Base-by-base conservation (phyloP, 2,329 filamentous ascomycete species). In the Apiospora marii region DNA sequence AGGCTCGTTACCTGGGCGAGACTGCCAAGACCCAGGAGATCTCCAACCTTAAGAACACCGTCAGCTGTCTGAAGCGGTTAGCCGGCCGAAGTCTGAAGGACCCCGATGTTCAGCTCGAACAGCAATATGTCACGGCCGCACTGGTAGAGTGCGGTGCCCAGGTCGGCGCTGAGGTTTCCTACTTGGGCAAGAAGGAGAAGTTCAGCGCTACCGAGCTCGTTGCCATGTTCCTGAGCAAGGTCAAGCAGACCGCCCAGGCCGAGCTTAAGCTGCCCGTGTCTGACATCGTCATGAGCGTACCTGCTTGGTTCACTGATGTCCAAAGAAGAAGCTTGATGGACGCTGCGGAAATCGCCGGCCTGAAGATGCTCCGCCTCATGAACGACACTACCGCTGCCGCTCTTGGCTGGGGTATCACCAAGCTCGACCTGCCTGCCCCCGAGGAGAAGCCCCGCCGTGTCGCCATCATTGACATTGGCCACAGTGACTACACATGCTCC, bases 21-120 rank as follows among this genome's bases (percentile, higher is more conserved):
- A 85, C 94, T 72, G 96, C 96, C 78, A 98, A 98, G 91, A 98
- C 96, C 78, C 96, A 98, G 87, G 96, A 99, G 87, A 97, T 98
- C 83, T 98, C 96, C 81, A 99, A 99, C 89, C 91, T 98, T 81
- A 99, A 98, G 89, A 99, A 99, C 90, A 99, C 96, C 78, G 94
- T 99, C 86, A 89, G 91, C 83, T 95, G 91, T 77, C 90, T 99
- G 80, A 98, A 98, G 88, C 94, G 96, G 81, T 92, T 99, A 79
- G 93, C 93, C 81, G 96, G 96, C 81, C 94, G 96, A 82, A 88
- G 90, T 75, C 89, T 96, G 85, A 92, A 89, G 83, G 96, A 99
- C 82, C 95, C 96, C 82, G 96, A 99, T 89, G 89, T 98, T 75
- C 90, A 95, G 85, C 89, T 96, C 81, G 96, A 99, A 89, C 93